Conservation (phyloP, 768 basidiomycete genomes). For the Lentinula lateritia region DNA sequence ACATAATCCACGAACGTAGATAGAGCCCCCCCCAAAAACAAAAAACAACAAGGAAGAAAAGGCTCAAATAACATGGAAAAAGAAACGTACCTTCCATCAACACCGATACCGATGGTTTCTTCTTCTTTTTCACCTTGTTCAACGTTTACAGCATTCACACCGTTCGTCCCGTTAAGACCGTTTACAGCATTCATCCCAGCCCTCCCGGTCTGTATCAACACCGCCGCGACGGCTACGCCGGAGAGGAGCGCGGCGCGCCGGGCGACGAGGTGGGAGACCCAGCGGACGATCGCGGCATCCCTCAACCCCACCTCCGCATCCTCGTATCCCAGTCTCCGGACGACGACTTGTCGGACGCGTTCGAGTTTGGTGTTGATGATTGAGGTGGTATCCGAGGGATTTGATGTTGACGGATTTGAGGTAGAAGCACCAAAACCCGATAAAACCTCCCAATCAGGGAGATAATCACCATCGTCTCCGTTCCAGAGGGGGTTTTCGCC, state of each 20-base stretch:
- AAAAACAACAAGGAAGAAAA: too few relatives aligned
- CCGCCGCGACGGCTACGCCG: conserved; percentile 81
- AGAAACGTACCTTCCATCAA: conserved; percentile 86
- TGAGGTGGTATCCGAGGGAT: too few relatives aligned
- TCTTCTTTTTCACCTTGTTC: conserved; percentile 24
- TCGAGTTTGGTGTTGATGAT: too few relatives aligned
- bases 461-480: conserved; percentile 21
- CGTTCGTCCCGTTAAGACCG: too few relatives aligned
- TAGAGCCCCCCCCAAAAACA: too few relatives aligned
- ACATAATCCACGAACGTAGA: too few relatives aligned
- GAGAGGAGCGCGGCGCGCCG: conserved; percentile 80
- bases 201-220: conserved; percentile 76
- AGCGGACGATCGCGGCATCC: conserved; percentile 70
- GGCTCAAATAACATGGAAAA: too few relatives aligned
- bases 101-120: conserved; percentile 70
- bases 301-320: conserved; percentile 48
- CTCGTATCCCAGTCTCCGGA: conserved; percentile 54
- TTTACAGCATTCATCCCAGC: conserved; percentile 23
- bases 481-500: conserved; percentile 12
- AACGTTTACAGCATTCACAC: background rate
- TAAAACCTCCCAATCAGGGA: conserved; percentile 26
- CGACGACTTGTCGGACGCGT: conserved; percentile 54
- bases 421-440: too few relatives aligned
- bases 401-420: too few relatives aligned
- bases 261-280: conserved; percentile 75